Conservation (phyloP, 768 basidiomycete species). For the Pisolithus microcarpus region DNA sequence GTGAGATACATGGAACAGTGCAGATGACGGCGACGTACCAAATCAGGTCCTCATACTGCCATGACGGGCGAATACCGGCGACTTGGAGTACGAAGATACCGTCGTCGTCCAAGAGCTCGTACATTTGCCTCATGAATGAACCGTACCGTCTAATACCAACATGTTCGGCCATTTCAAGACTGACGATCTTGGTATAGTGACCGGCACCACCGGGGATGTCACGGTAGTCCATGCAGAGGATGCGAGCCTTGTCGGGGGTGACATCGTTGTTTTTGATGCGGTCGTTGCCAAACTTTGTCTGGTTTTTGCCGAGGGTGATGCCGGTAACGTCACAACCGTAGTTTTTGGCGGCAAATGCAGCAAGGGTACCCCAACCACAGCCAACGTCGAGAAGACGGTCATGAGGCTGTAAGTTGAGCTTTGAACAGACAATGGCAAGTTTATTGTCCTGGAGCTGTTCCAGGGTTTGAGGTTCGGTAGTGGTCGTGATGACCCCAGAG, state of each 20-base stretch:
- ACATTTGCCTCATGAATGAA: constrained; percentile 84
- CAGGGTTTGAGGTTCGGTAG: constrained; percentile 69
- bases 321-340: constrained; percentile 95
- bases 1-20: not conserved
- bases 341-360: constrained; percentile 94
- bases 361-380: constrained; percentile 96
- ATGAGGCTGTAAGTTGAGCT: constrained; percentile 79
- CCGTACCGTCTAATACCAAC: constrained; percentile 92
- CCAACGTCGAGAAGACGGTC: constrained; percentile 84
- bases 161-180: constrained; percentile 99
- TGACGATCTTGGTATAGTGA: constrained; percentile 89
- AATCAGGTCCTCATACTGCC: constrained; percentile 98
- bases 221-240: constrained; percentile 89
- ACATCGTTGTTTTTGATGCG: constrained; percentile 78
- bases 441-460: constrained; percentile 99
- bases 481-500: constrained; percentile 75
- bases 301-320: constrained; percentile 86
- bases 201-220: constrained; percentile 74
- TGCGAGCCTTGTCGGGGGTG: constrained; percentile 67
- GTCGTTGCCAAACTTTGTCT: constrained; percentile 87
- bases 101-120: constrained; percentile 89
- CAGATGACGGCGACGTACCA: constrained; percentile 45
- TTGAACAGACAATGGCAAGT: constrained; percentile 89
- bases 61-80: constrained; percentile 89
- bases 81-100: constrained; percentile 95